Base-by-base conservation (phyloP, 257 asterid species). In the Forsythia viridissima region DNA sequence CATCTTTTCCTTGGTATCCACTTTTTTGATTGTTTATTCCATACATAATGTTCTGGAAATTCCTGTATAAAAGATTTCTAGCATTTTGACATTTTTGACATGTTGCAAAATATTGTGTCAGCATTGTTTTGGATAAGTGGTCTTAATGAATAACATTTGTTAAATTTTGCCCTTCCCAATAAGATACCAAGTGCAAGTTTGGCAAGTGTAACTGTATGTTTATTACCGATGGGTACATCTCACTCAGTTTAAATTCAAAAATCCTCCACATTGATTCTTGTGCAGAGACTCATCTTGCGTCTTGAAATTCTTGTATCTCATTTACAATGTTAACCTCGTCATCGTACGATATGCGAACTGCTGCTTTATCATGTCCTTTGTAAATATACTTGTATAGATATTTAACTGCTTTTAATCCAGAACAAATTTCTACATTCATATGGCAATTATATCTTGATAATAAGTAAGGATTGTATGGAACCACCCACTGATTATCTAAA, bases 251-350 rank as follows among this genome's bases (percentile, higher is more conserved):
- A 18, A 77, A 77, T 34, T 82, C 65, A 67, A n/a, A 82, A 11
- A 66, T 77, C 24, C 24, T 24, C 24, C 24, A 24, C 24, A 24
- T 24, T 24, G 24, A 24, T 24, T 24, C 24, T 24, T 24, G 24
- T 15, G 82, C 67, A 4, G 79, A 77, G 2, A 77, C 80, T 77
- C 73, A 77, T 34, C 82, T 34, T 0, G 82, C 77, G 73, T 82
- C 76, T 11, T 63, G 30, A 15, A 76, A 76, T 0, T 61, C 6
- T 10, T 12, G 21, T 6, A 43, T 43, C 5, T 43, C 51, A 43
- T 43, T 8, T 43, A 43, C 51, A 43, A 43, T 43, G 11, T 4
- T 43, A 1, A 1, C 11, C 1, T 43, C 12, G 12, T 9, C 51
- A 43, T 43, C 51, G 12, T 5, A 6, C 12, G 51, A 43, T 6